phyloP scores from a whole-genome alignment of 202 grass and related monocot species.

The Saccharum hybrid region DNA sequence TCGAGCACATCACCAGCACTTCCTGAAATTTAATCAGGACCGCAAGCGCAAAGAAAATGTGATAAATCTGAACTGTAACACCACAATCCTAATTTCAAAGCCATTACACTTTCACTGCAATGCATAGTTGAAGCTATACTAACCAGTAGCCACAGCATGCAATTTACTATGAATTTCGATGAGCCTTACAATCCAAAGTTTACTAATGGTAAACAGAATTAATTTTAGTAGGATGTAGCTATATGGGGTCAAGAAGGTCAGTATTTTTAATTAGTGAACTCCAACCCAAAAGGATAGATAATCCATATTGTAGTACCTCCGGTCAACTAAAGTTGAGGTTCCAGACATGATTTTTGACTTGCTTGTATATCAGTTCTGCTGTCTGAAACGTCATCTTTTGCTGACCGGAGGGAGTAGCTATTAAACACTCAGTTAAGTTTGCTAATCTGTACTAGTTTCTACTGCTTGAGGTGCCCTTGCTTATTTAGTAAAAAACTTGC shows the following conservation, averaged over 20 bases:
- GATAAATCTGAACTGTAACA: neutral
- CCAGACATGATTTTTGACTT: no score
- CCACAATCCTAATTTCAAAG: conserved; percentile 10
- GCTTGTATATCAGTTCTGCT: neutral
- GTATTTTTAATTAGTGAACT: neutral
- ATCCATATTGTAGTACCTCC: neutral
- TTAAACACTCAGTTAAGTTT: neutral
- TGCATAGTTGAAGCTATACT: neutral
- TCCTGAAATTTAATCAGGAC: conserved; percentile 44
- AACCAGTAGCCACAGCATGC: neutral
- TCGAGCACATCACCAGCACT: conserved; percentile 92
- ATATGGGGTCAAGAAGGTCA: neutral
- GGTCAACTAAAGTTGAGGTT: neutral
- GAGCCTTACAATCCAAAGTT: neutral
- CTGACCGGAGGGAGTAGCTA: neutral
- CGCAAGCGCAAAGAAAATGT: neutral
- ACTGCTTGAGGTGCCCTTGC: neutral
- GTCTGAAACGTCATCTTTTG: neutral
- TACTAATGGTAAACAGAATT: neutral
- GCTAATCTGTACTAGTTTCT: neutral
- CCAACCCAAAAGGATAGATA: neutral
- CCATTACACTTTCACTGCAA: neutral
- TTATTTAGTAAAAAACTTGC: neutral
- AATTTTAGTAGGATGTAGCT: neutral
- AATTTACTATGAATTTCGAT: neutral